Evolutionary conservation across 192 early-diverging fungal genomes (phyloP), one percentile per base, ranked within the genome.

Genomic region (Coemansia sp.): DNA sequence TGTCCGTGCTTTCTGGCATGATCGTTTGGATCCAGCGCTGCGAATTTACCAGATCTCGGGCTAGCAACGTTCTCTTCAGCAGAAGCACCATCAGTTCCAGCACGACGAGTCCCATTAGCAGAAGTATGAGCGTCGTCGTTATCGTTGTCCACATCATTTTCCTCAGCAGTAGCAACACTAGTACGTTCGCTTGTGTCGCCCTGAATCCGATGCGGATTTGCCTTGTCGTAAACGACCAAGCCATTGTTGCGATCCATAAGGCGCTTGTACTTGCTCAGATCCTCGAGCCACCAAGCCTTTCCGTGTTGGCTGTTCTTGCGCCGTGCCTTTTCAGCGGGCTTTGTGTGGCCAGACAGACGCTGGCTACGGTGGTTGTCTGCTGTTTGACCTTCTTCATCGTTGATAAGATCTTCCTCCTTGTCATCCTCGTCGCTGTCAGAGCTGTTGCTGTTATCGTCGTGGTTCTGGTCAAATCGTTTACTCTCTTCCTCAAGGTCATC

Each of bases 171-270:
- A 13, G 58, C 52, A 15, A 49, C 41, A 37, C 64, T 59, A 10
- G 40, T 16, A 16, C 39, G 68, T 1, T 78, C 76, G 11, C 62
- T 59, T 0, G 67, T 72, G 61, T 81, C 74, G 39, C 78, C 70
- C 45, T 73, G 78, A 45, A 84, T 84, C 18, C 83, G 71, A n/a
- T 77, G 66, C 26, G 83, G 74, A 26, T 84, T 84, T 64, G 83
- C 74, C 55, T 80, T 84, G 63, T 84, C 83, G 42, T 80, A 84
- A 5, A 84, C 78, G 3, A 84, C 71, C 65, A 84, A 32, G 0
- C 82, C 82, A 40, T 68, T 80, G 47, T 79, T 79, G 61, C 78
- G 74, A 49, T 76, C 73, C 77, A 84, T 79, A 51, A 84, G 63
- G 4, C 77, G 82, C 64, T 84, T 79, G 62, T 80, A 78, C 61